phyloP scores from a whole-genome alignment of 2,329 filamentous ascomycete species.

The Diaporthe velutina region DNA sequence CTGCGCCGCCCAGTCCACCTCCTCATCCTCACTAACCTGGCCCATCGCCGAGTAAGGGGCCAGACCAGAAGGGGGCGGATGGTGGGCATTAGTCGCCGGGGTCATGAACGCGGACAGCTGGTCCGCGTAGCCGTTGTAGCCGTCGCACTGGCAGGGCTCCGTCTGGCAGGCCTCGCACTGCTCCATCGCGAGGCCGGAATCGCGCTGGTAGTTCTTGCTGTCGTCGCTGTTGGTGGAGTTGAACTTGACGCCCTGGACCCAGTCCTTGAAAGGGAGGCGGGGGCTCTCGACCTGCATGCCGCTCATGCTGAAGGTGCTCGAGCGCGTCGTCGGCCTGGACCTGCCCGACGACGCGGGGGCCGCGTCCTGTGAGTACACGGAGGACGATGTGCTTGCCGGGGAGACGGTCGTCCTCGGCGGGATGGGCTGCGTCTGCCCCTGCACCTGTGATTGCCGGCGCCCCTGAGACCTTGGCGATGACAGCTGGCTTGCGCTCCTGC shows the following conservation, averaged over 20 bases:
- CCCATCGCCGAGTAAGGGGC: background rate
- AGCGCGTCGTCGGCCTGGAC: slow-evolving; percentile 27
- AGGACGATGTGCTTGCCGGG: slow-evolving; percentile 32
- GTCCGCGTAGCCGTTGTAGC: slow-evolving; percentile 37
- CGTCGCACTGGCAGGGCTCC: slow-evolving; percentile 36
- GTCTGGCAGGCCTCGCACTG: slow-evolving; percentile 36
- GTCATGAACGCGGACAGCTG: slow-evolving; percentile 39
- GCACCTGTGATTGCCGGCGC: slow-evolving; percentile 27
- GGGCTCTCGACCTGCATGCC: slow-evolving; percentile 38
- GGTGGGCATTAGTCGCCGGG: background rate
- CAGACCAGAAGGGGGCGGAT: background rate
- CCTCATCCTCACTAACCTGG: slow-evolving; percentile 16
- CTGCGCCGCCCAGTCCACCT: slow-evolving; percentile 32
- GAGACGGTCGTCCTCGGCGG: slow-evolving; percentile 30
- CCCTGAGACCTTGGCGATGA: slow-evolving; percentile 3
- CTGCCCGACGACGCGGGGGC: background rate
- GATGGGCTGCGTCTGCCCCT: background rate
- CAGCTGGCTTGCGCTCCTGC: slow-evolving; percentile 17
- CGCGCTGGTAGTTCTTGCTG: slow-evolving; percentile 30
- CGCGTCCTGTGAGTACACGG: slow-evolving; percentile 34
- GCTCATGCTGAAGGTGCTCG: slow-evolving; percentile 34
- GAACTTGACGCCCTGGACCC: slow-evolving; percentile 37
- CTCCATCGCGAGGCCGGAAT: slow-evolving; percentile 36
- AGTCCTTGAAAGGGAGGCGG: slow-evolving; percentile 38
- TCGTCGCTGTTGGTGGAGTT: slow-evolving; percentile 4